A percentile compares a stretch with the other conserved stretches of the same genome.
Conservation (phyloP, 139 green algal species). For the Parachlorella kessleri region DNA sequence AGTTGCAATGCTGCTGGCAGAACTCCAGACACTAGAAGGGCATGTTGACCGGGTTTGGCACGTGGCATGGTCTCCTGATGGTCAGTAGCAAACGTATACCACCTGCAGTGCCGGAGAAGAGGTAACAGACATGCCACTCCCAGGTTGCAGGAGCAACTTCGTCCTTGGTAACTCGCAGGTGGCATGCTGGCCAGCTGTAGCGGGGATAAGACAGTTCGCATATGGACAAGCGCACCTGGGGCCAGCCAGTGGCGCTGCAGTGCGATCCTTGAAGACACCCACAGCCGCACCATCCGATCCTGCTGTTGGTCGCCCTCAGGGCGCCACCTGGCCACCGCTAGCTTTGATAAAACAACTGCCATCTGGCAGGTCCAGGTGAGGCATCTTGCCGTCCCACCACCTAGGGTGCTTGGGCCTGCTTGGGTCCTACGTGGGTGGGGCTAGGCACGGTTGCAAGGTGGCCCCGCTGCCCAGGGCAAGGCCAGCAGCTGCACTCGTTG, state of each 20-base stretch:
- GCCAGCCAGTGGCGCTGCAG: conserved; percentile 55
- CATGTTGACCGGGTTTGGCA: conserved; percentile 85
- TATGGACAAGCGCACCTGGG: conserved; percentile 68
- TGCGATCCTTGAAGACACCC: conserved; percentile 81
- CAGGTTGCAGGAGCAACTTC: no score
- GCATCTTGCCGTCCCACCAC: no score
- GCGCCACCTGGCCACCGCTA: conserved; percentile 77
- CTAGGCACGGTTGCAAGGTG: no score
- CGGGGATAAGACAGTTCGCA: conserved; percentile 87
- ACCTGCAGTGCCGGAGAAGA: background rate
- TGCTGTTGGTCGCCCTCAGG: conserved; percentile 85
- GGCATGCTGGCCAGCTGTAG: conserved; percentile 85
- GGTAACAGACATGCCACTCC: background rate
- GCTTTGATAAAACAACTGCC: conserved; percentile 87
- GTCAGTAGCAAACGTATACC: conserved; percentile 26
- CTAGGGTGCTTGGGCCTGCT: no score
- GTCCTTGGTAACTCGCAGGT: no score
- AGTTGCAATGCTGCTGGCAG: no score
- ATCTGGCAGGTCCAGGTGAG: conserved; percentile 78
- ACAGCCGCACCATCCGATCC: conserved; percentile 80
- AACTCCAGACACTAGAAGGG: conserved; percentile 63
- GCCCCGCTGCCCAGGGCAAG: no score
- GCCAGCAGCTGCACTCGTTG: no score
- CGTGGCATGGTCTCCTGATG: conserved; percentile 82
- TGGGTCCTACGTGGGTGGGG: no score